Percentiles rank a stretch among this genome's conserved stretches.
These are phyloP conservation scores for Umbilicaria muhlenbergii DNA, from an alignment of 495 filamentous ascomycete species.

Conservation along the genomic window DNA sequence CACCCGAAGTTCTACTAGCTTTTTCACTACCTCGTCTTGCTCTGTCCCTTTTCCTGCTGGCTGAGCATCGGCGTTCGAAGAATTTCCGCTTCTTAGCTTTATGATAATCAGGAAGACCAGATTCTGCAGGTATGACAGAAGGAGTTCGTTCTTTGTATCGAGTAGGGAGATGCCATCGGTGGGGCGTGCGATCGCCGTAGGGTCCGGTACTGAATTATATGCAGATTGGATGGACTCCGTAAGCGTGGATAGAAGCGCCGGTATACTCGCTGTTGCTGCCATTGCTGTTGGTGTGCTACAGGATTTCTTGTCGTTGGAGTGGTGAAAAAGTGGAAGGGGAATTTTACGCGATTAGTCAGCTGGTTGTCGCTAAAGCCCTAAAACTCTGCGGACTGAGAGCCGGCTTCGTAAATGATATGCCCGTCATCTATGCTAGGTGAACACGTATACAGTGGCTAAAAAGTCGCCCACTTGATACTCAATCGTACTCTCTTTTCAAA, in stretches of 20 bases:
- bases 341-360: no score
- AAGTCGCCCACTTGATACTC: no score
- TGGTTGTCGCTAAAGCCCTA: no score
- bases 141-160: conserved; percentile 85
- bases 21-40: conserved; percentile 52
- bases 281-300: conserved; percentile 13
- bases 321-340: no score
- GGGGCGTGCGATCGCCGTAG: conserved; percentile 38
- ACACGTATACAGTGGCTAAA: no score
- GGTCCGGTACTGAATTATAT: conserved; percentile 42
- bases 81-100: conserved; percentile 49
- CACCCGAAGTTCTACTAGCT: conserved; percentile 69
- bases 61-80: conserved; percentile 14
- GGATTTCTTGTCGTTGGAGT: no score
- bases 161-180: conserved; percentile 85
- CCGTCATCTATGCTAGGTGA: no score
- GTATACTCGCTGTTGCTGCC: conserved; percentile 32
- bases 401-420: no score
- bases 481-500: no score
- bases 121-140: conserved; percentile 91
- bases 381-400: no score
- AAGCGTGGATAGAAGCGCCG: conserved; percentile 38
- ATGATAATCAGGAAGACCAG: conserved; percentile 76
- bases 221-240: conserved; percentile 46
- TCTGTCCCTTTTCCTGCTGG: conserved; percentile 17